Conservation (phyloP, 1,284 basidiomycete genomes). For the Blastosporella zonata region DNA sequence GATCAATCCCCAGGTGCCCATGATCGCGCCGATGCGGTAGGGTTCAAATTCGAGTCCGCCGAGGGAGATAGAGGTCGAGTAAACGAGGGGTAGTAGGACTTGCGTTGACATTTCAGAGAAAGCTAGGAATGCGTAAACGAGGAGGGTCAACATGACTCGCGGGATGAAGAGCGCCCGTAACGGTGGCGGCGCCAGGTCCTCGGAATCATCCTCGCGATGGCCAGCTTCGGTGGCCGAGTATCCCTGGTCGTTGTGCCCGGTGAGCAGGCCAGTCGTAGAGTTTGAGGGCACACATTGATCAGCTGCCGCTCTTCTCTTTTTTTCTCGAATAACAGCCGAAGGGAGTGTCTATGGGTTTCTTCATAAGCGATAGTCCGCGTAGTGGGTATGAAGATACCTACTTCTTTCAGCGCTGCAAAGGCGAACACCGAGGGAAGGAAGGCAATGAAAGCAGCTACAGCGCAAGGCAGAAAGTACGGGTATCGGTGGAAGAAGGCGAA, state of each 20-base stretch:
- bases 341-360: slow-evolving; percentile 44
- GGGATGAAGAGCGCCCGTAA: slow-evolving; percentile 34
- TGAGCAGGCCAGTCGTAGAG: no score
- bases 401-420: no score
- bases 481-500: slow-evolving; percentile 60
- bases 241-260: no score
- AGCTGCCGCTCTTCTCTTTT: no score
- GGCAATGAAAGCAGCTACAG: slow-evolving; percentile 35
- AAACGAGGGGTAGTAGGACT: slow-evolving; percentile 64
- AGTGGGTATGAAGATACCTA: no score
- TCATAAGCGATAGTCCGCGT: no score
- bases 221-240: no score
- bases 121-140: slow-evolving; percentile 61
- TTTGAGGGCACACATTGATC: no score
- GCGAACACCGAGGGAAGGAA: slow-evolving; percentile 48
- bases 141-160: slow-evolving; percentile 44
- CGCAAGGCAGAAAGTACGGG: slow-evolving; percentile 74
- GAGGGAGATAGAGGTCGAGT: slow-evolving; percentile 57
- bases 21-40: slow-evolving; percentile 51
- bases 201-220: background rate
- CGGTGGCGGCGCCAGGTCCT: background rate
- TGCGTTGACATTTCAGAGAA: slow-evolving; percentile 63
- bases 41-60: slow-evolving; percentile 67
- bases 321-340: background rate
- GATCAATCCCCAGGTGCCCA: slow-evolving; percentile 52